Evolutionary conservation across 805 yeast genomes (phyloP), one percentile per base, ranked within the genome.

Genomic region (Yamadazyma nakazawae): DNA sequence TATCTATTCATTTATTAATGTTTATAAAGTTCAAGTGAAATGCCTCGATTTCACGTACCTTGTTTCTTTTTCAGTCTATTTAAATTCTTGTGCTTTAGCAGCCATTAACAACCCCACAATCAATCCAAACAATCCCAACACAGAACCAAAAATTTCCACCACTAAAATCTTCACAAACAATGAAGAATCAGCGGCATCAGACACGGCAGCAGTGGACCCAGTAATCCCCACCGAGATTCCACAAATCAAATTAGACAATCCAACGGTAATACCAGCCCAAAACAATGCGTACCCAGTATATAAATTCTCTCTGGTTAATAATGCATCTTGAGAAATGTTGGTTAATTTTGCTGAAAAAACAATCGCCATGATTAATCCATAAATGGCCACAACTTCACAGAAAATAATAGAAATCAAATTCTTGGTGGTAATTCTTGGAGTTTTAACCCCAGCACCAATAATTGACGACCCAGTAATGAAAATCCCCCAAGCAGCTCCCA

Each of bases 401-500:
- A 94, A 94, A 72, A 94, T 95, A 66, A 94, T 94, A 36, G 96
- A 87, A 54, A 94, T 95, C 64, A 94, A 80, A 67, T 94, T 94
- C 76, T 94, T 94, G 46, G 99, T 94, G 37, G 98, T 91, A 63
- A 94, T 95, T 64, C 98, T 78, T 43, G 99, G 99, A 12, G 96
- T 94, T 67, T 88, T 88, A 50, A 94, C 97, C 74, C 99, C 99
- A 2, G 99, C 99, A 58, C 99, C 99, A 52, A 94, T 71, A 57
- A 94, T 88, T 25, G 97, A 82, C 0, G 97, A 77, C 35, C 99
- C 99, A 2, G 98, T 92, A 51, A 94, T 80, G 66, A 92, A 94
- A 56, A 94, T 94, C 54, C 99, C 99, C 99, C 99, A 94, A 5
- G 98, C 98, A 13, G 99, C 99, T 34, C 99, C 99, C 36, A 91